Percentiles rank a stretch among this genome's conserved stretches.
Conservation (phyloP, 805 yeast genomes). For the Pichia gijzeniarum region DNA sequence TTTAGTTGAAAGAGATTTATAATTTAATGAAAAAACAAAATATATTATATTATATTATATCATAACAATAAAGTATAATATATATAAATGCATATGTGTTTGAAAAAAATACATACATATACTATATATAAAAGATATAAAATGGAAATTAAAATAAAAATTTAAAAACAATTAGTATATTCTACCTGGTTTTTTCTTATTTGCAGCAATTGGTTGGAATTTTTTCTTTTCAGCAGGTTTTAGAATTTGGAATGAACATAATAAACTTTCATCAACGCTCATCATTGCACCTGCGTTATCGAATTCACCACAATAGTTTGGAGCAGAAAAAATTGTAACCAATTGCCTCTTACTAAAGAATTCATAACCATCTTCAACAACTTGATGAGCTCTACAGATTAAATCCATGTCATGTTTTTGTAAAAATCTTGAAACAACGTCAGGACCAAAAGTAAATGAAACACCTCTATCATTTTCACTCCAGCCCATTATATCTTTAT, state of each 20-base stretch:
- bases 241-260: slow-evolving; percentile 93
- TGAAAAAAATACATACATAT: background rate
- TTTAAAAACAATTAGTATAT: slow-evolving; percentile 4
- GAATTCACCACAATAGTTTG: slow-evolving; percentile 98
- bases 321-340: slow-evolving; percentile 93
- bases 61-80: no score
- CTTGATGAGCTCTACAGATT: slow-evolving; percentile 98
- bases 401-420: slow-evolving; percentile 98
- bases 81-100: background rate
- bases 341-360: slow-evolving; percentile 93
- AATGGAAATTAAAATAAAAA: background rate
- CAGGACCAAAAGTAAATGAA: slow-evolving; percentile 99
- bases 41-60: no score
- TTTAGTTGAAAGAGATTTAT: no score
- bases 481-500: slow-evolving; percentile 98
- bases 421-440: slow-evolving; percentile 90
- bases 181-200: slow-evolving; percentile 12
- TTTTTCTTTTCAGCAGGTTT: slow-evolving; percentile 97
- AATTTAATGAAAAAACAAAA: background rate
- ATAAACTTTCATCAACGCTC: slow-evolving; percentile 94
- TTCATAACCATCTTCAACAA: slow-evolving; percentile 98
- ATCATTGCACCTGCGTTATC: slow-evolving; percentile 99
- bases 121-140: background rate
- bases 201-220: slow-evolving; percentile 27
- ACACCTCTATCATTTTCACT: slow-evolving; percentile 99